Percentiles rank a stretch among this genome's conserved stretches.
These are phyloP conservation scores for Pichia sp. DNA, from an alignment of 1,139 yeast species.

Conservation along the genomic window DNA sequence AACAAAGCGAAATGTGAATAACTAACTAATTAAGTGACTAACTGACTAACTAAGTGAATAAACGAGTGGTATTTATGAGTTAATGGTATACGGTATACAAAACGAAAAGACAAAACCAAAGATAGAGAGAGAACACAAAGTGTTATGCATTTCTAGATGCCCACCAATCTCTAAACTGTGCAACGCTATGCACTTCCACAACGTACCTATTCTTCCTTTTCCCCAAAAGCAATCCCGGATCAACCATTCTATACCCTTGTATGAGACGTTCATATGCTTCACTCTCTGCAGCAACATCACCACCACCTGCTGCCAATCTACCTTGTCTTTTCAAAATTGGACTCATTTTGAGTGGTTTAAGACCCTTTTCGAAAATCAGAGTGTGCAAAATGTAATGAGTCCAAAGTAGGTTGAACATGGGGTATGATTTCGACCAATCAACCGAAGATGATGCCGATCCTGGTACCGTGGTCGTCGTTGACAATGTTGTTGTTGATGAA, in stretches of 20 bases:
- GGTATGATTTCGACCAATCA: slow-evolving; percentile 38
- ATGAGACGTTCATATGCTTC: slow-evolving; percentile 22
- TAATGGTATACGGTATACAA: too few species aligned
- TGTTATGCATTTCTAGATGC: not conserved
- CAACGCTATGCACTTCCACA: slow-evolving; percentile 13
- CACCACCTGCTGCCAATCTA: slow-evolving; percentile 6
- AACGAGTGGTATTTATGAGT: too few species aligned
- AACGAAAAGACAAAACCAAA: too few species aligned
- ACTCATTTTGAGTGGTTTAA: slow-evolving; percentile 22
- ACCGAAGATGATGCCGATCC: too few species aligned
- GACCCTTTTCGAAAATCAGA: slow-evolving; percentile 32
- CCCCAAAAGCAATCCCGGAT: slow-evolving; percentile 25
- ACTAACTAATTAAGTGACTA: too few species aligned
- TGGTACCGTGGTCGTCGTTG: too few species aligned
- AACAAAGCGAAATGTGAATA: too few species aligned
- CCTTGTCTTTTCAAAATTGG: slow-evolving; percentile 19
- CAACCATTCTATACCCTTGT: slow-evolving; percentile 26
- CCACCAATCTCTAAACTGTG: slow-evolving; percentile 15
- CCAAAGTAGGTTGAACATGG: slow-evolving; percentile 44
- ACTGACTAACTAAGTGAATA: too few species aligned
- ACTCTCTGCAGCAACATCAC: slow-evolving; percentile 19
- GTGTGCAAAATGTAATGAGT: slow-evolving; percentile 39
- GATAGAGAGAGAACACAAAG: too few species aligned
- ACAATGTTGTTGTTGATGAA: not conserved
- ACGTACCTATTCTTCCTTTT: slow-evolving; percentile 18